These are phyloP conservation scores for Aspergillus pseudoglaucus DNA, from an alignment of 2,329 filamentous ascomycete species.

Conservation along the genomic window DNA sequence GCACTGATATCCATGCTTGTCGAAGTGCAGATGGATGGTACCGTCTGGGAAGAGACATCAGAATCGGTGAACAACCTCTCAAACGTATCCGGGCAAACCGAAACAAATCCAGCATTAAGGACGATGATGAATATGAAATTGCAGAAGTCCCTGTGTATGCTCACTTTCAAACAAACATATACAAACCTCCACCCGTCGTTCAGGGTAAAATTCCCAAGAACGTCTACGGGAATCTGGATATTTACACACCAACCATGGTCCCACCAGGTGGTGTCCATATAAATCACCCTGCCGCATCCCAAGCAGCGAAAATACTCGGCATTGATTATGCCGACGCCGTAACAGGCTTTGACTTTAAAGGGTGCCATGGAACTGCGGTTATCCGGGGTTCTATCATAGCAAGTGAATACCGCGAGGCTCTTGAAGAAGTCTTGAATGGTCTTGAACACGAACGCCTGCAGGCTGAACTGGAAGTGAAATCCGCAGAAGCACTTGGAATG, in stretches of 20 bases:
- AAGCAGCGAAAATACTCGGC: slow-evolving; percentile 67
- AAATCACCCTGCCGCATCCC: slow-evolving; percentile 52
- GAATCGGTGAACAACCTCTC: slow-evolving; percentile 68
- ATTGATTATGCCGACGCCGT: slow-evolving; percentile 87
- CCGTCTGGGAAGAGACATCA: slow-evolving; percentile 73
- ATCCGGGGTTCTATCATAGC: slow-evolving; percentile 73
- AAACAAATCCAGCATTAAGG: slow-evolving; percentile 23
- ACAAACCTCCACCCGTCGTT: slow-evolving; percentile 68
- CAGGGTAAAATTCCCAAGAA: slow-evolving; percentile 63
- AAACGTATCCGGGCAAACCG: slow-evolving; percentile 60
- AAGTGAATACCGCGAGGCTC: slow-evolving; percentile 62
- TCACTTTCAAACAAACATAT: slow-evolving; percentile 59
- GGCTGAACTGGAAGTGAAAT: slow-evolving; percentile 52
- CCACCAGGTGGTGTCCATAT: slow-evolving; percentile 55
- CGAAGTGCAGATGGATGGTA: slow-evolving; percentile 87
- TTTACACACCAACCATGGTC: slow-evolving; percentile 60
- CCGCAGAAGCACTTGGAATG: slow-evolving; percentile 44
- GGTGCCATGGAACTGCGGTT: slow-evolving; percentile 77
- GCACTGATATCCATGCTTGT: slow-evolving; percentile 71
- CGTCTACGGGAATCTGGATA: slow-evolving; percentile 55
- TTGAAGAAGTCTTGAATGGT: slow-evolving; percentile 61
- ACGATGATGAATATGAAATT: slow-evolving; percentile 36
- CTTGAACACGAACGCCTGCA: slow-evolving; percentile 61
- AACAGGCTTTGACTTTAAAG: slow-evolving; percentile 82
- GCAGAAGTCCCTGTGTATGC: slow-evolving; percentile 53